phyloP scores from a whole-genome alignment of 495 filamentous ascomycete species.

The Podospora tetraspora region DNA sequence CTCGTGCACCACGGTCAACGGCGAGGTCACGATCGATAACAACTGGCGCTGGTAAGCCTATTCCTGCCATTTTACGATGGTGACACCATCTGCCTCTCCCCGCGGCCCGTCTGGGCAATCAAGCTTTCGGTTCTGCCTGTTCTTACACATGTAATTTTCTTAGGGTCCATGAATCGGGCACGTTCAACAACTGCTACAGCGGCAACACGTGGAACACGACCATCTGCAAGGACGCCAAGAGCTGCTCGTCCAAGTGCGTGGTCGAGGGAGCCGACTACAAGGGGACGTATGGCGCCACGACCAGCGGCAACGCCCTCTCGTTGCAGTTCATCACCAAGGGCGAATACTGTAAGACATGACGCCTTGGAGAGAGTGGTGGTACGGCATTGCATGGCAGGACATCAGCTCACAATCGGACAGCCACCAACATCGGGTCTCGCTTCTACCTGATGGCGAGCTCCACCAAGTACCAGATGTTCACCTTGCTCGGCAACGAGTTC shows the following conservation, averaged over 20 bases:
- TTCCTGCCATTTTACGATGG: background rate
- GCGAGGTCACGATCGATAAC: conserved; percentile 41
- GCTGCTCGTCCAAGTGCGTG: conserved; percentile 42
- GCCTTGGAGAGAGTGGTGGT: background rate
- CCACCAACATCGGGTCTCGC: conserved; percentile 47
- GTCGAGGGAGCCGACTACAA: conserved; percentile 44
- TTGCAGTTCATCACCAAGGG: conserved; percentile 52
- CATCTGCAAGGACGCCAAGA: conserved; percentile 35
- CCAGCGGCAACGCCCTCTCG: conserved; percentile 40
- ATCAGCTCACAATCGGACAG: conserved; percentile 3
- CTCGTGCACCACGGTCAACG: conserved; percentile 42
- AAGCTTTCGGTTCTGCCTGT: background rate
- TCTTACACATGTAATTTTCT: background rate
- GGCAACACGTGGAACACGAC: conserved; percentile 42
- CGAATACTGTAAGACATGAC: conserved; percentile 30
- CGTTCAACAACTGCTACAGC: conserved; percentile 43
- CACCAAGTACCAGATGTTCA: conserved; percentile 52
- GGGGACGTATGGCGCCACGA: conserved; percentile 42
- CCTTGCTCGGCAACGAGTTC: conserved; percentile 50
- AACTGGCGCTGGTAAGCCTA: conserved; percentile 41
- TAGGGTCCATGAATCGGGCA: conserved; percentile 33
- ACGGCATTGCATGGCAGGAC: background rate
- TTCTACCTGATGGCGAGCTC: conserved; percentile 49
- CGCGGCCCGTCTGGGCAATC: background rate
- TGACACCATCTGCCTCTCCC: background rate